These are phyloP conservation scores for Phaeoacremonium minimum DNA, from an alignment of 2,329 filamentous ascomycete genomes.

Conservation along the genomic window DNA sequence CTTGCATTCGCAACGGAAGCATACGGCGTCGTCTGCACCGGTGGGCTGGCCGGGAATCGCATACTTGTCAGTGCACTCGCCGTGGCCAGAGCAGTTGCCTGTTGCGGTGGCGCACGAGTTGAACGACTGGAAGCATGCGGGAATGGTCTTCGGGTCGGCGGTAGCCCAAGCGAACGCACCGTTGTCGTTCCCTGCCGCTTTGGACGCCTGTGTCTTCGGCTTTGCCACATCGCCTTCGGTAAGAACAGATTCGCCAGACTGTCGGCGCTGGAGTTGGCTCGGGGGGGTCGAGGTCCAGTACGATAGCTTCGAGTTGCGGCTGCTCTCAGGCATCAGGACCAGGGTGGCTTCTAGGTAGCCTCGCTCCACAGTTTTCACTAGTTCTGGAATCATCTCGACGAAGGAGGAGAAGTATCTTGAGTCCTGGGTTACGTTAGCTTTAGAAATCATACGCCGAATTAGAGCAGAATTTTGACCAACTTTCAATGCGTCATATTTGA, in stretches of 20 bases:
- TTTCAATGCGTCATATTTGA: constrained; percentile 38
- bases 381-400: too few species aligned
- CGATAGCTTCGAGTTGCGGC: constrained; percentile 27
- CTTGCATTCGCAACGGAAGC: constrained; percentile 76
- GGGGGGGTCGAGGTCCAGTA: constrained; percentile 33
- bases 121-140: constrained; percentile 69
- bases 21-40: constrained; percentile 40
- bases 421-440: not conserved
- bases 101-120: constrained; percentile 68
- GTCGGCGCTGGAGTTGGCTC: constrained; percentile 42
- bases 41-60: constrained; percentile 33
- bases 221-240: constrained; percentile 19
- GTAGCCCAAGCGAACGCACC: constrained; percentile 19
- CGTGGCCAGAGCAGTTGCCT: constrained; percentile 77
- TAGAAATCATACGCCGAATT: not conserved
- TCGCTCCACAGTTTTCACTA: too few species aligned
- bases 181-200: constrained; percentile 11
- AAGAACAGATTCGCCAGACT: constrained; percentile 41
- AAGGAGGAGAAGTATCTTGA: constrained; percentile 14
- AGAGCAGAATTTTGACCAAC: constrained; percentile 19
- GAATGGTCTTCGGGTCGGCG: constrained; percentile 41
- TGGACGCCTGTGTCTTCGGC: constrained; percentile 15
- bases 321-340: constrained; percentile 47
- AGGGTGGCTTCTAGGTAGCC: constrained; percentile 53
- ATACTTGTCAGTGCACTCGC: constrained; percentile 68